Percentiles rank a stretch among this genome's conserved stretches.
phyloP scores from a whole-genome alignment of 1,139 yeast genomes.

The Debaryomyces coudertii region DNA sequence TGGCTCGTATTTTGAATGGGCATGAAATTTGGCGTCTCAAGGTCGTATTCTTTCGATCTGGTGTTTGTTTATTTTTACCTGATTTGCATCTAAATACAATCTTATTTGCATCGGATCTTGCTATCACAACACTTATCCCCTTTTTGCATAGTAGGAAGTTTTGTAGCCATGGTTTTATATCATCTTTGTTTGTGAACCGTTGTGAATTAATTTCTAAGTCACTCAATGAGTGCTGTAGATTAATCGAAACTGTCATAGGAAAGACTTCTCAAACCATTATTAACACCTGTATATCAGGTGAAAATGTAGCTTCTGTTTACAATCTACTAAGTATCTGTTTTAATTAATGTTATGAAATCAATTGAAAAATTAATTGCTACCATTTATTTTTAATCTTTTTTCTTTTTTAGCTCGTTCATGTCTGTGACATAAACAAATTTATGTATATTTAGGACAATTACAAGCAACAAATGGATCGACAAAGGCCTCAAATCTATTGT shows the following conservation, averaged over 20 bases:
- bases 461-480: background rate
- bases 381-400: background rate
- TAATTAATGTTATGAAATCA: no score
- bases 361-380: background rate
- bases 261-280: background rate
- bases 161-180: constrained; percentile 73
- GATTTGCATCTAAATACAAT: constrained; percentile 71
- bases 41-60: constrained; percentile 16
- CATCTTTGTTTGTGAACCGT: constrained; percentile 26
- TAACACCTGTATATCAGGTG: background rate
- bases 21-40: constrained; percentile 44
- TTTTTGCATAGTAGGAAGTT: constrained; percentile 43
- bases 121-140: constrained; percentile 67
- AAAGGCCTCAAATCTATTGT: background rate
- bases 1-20: constrained; percentile 72
- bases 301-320: background rate
- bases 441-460: background rate
- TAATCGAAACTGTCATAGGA: constrained; percentile 2
- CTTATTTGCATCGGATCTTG: constrained; percentile 68
- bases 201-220: constrained; percentile 21
- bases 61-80: constrained; percentile 22
- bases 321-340: no score
- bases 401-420: constrained; percentile 1
- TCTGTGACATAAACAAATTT: background rate
- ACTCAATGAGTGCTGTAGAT: constrained; percentile 12